Conservation (phyloP, 192 early-diverging fungal genomes). For the Entomortierella chlamydospora region DNA sequence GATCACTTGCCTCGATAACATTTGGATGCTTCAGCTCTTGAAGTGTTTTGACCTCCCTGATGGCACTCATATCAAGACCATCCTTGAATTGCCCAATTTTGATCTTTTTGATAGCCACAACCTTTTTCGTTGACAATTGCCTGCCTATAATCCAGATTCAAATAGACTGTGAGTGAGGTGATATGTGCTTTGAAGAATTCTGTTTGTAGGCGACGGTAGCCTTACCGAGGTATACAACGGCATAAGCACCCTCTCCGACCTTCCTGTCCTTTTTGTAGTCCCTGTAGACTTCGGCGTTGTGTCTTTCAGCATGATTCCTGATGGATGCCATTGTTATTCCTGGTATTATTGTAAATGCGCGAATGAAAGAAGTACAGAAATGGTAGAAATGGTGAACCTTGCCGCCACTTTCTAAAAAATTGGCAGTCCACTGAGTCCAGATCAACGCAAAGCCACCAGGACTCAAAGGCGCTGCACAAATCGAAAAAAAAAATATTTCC, state of each 20-base stretch:
- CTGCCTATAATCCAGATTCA: slow-evolving; percentile 50
- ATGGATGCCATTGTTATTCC: slow-evolving; percentile 16
- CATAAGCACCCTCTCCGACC: slow-evolving; percentile 97
- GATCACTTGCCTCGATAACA: slow-evolving; percentile 78
- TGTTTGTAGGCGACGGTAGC: not conserved
- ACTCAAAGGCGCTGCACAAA: not conserved
- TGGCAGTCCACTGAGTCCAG: not conserved
- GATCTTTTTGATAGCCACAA: slow-evolving; percentile 98
- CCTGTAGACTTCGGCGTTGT: slow-evolving; percentile 70
- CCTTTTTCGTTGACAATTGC: slow-evolving; percentile 69
- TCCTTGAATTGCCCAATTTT: slow-evolving; percentile 93
- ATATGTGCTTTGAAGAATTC: no score
- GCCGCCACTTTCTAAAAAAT: not conserved
- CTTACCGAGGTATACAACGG: slow-evolving; percentile 88
- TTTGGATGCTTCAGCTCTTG: slow-evolving; percentile 95
- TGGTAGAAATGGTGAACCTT: not conserved
- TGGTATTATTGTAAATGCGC: no score
- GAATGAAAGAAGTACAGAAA: no score
- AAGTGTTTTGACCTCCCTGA: slow-evolving; percentile 93
- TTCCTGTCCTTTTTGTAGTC: slow-evolving; percentile 90
- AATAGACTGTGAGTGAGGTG: no score
- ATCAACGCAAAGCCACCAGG: not conserved
- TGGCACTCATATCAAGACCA: slow-evolving; percentile 95
- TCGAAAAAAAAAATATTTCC: slow-evolving; percentile 4
- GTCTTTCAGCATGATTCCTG: slow-evolving; percentile 66